Evolutionary conservation across 768 basidiomycete species (phyloP), one percentile per base, ranked within the genome.

Genomic region (Russula sp.): DNA sequence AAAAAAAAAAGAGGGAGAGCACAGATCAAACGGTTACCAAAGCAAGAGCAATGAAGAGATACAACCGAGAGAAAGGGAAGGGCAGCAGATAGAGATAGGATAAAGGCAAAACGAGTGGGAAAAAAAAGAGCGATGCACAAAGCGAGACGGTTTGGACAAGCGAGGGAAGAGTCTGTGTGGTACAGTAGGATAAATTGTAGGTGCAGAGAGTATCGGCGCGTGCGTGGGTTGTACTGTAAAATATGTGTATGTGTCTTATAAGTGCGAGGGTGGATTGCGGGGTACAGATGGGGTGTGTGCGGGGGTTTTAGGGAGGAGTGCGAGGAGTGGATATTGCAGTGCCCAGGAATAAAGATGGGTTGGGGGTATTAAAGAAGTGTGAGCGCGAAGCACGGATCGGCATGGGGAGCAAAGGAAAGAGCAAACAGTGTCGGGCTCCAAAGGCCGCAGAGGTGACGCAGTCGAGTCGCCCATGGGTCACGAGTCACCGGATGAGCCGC

Each of bases 401-500:
- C 37, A 54, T 42, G 18, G 39, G 35, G 44, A 53, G 50, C 9
- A 40, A 35, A 5, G 39, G 56, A 27, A 63, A 31, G n/a, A 49
- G 35, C 9, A 13, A 13, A 32, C 14, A 34, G 50, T 7, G 8
- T 32, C 14, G 2, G 32, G 16, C 32, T 10, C 18, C 35, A 40
- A 61, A 20, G 13, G 27, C 16, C 6, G 13, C 47, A 49, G 48
- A 6, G 0, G 34, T 8, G 57, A 1, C 35, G 37, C 18, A 48
- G 37, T 2, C 2, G 10, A 51, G 48, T 39, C 14, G 4, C n/a
- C 18, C 27, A 20, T 2, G 4, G 56, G 16, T 3, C 9, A 3
- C 10, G n/a, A 45, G 58, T 70, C 62, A 76, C 32, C 75, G 75
- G 31, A 77, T 77, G 56, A 76, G 74, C 59, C 74, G 75, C 45